Evolutionary conservation across 2,329 filamentous ascomycete species (phyloP).

Genomic region (Alternaria solani): DNA sequence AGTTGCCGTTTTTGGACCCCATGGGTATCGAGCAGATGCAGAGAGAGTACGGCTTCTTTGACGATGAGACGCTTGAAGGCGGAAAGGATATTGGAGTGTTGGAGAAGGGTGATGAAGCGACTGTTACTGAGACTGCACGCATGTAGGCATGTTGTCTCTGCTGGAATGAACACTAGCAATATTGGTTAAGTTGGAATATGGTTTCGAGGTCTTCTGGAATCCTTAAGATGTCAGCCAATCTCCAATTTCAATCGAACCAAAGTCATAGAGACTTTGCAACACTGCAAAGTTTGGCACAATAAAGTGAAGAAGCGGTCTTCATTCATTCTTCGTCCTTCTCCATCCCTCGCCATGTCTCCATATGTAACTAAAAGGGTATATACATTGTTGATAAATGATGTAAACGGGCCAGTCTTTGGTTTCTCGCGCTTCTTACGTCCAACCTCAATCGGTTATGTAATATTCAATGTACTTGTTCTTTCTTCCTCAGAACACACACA

Average conservation of each 20-base stretch:
- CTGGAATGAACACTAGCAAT: background rate
- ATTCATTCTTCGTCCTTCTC: slow-evolving; percentile 1
- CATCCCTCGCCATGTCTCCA: background rate
- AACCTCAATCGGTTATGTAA: slow-evolving; percentile 1
- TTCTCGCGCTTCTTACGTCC: slow-evolving; percentile 4
- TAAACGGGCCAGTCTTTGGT: slow-evolving; percentile 8
- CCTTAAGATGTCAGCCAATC: no score
- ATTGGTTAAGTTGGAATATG: background rate
- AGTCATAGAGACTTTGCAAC: background rate
- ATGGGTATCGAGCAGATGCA: background rate
- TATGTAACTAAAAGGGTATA: slow-evolving; percentile 10
- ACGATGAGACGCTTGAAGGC: background rate
- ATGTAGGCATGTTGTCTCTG: background rate
- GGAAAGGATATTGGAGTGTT: background rate
- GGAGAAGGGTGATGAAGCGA: background rate
- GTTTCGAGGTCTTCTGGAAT: background rate
- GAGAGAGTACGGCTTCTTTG: background rate
- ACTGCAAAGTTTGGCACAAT: background rate
- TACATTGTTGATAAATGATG: slow-evolving; percentile 10
- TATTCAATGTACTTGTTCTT: background rate
- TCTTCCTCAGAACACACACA: background rate
- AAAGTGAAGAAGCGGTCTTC: background rate
- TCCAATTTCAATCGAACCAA: background rate
- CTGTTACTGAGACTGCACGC: background rate
- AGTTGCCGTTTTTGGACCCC: background rate